A percentile compares a stretch with the other conserved stretches of the same genome.
Evolutionary conservation across 164 flowering plant genomes (phyloP).

Genomic region (Paratinospora sagittata): DNA sequence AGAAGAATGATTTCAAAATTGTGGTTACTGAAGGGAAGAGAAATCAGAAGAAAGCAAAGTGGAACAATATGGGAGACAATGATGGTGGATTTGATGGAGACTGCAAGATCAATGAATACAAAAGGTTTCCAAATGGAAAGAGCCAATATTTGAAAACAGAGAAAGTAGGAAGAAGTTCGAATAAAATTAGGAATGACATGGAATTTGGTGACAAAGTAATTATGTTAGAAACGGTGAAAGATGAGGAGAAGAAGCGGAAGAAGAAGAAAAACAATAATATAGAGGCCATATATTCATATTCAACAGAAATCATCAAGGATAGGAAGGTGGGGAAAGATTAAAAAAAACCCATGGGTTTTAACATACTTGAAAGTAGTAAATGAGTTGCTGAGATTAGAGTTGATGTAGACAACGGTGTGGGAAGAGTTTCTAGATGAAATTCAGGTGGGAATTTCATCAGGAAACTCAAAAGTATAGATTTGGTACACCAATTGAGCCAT

Average conservation of each 20-base stretch:
- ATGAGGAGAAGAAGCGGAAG: conserved; percentile 14
- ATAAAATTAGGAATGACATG: neutral
- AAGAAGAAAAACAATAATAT: conserved; percentile 13
- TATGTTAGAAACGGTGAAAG: neutral
- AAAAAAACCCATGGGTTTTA: neutral
- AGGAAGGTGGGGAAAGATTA: neutral
- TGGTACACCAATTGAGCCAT: too few relatives aligned
- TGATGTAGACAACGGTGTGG: too few relatives aligned
- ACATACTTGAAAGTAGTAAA: too few relatives aligned
- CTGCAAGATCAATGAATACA: neutral
- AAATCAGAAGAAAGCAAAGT: neutral
- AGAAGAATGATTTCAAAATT: too few relatives aligned
- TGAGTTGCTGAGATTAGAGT: too few relatives aligned
- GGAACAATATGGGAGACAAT: too few relatives aligned
- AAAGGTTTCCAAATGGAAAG: neutral
- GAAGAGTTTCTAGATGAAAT: too few relatives aligned
- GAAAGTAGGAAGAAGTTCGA: too few relatives aligned
- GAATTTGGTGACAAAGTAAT: neutral
- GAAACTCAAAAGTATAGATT: too few relatives aligned
- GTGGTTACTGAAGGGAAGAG: neutral
- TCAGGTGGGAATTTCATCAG: too few relatives aligned
- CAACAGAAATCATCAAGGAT: neutral
- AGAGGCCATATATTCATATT: neutral
- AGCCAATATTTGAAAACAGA: neutral
- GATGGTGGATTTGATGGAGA: neutral